Evolutionary conservation across 2,329 filamentous ascomycete species (phyloP), one percentile per base, ranked within the genome.

Genomic region (Rutstroemia sp.): DNA sequence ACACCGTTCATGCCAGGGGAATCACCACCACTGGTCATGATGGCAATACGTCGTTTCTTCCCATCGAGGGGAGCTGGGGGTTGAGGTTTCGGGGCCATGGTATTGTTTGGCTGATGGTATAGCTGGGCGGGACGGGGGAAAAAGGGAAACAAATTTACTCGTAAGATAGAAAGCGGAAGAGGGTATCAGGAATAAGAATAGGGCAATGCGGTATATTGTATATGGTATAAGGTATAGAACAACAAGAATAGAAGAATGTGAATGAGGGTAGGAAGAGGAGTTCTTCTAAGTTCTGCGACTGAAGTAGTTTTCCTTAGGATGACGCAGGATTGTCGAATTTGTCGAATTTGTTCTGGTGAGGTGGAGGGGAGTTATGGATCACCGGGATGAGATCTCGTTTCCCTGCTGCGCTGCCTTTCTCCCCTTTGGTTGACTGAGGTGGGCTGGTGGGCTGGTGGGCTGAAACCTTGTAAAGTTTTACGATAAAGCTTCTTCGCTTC

Each of bases 1-100:
- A 82, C 84, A 46, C 82, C 84, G 68, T 87, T 88, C 86, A 89
- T 89, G 60, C 86, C 86, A 4, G 85, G 86, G 16, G 85, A 83
- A 74, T 89, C 86, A 64, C 86, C 86, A 62, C 86, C 86, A 61
- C 83, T 87, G 61, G 86, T 89, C 78, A 89, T 82, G 64, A 89
- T 80, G 25, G 79, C 86, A 67, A 89, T 87, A 6, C 66, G 63
- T 40, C 68, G 60, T 48, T 65, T 66, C 61, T 66, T 68, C 49
- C 64, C 65, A 38, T 59, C 50, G 51, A 65, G 64, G 54, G 64
- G 57, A 44, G 65, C 62, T 48, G 61, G 61, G 42, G 63, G 60
- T 51, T 62, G 58, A 9, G 27, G 27, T 30, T 10, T 30, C 21
- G 52, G 56, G 58, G 62, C 61, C 65, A 68, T 67, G 49, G 30